A percentile compares a stretch with the other conserved stretches of the same genome.
Evolutionary conservation across 305 asterid genomes (phyloP).

Genomic region (Fraxinus dipetala): DNA sequence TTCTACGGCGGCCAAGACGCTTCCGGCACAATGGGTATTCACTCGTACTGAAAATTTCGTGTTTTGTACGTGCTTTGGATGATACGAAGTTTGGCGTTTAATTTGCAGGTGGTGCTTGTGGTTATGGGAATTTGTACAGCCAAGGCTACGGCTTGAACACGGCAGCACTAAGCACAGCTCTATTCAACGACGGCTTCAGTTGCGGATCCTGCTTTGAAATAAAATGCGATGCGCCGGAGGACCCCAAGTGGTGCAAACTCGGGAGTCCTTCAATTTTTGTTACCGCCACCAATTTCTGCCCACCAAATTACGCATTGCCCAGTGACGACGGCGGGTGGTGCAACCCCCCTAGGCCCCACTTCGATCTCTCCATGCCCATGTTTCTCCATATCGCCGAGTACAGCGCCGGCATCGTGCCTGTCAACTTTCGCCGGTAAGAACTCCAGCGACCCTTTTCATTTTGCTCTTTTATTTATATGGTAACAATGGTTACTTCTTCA

Average conservation of each 20-base stretch:
- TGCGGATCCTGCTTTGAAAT: conserved; percentile 29
- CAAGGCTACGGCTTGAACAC: conserved; percentile 30
- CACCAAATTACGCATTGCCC: conserved; percentile 21
- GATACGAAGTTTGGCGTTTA: background rate
- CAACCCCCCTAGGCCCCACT: conserved; percentile 13
- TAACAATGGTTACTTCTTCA: background rate
- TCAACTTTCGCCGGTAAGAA: conserved; percentile 14
- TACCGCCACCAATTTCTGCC: conserved; percentile 30
- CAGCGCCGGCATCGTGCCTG: conserved; percentile 32
- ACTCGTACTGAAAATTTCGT: background rate
- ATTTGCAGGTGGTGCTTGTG: conserved; percentile 27
- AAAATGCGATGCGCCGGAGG: conserved; percentile 14
- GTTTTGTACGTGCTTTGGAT: background rate
- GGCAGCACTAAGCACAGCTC: conserved; percentile 26
- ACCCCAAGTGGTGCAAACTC: conserved; percentile 13
- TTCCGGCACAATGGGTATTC: conserved; percentile 36
- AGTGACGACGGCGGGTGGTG: conserved; percentile 22
- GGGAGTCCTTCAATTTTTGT: conserved; percentile 28
- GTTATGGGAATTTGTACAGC: conserved; percentile 28
- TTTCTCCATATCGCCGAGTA: conserved; percentile 28
- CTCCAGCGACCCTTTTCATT: background rate
- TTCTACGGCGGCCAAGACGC: conserved; percentile 39
- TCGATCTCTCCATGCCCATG: conserved; percentile 32
- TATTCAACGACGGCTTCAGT: conserved; percentile 25
- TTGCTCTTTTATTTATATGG: background rate